Percentiles rank a stretch among this genome's conserved stretches.
These are phyloP conservation scores for Talaromyces sp. DNA, from an alignment of 2,329 filamentous ascomycete species.

Conservation along the genomic window DNA sequence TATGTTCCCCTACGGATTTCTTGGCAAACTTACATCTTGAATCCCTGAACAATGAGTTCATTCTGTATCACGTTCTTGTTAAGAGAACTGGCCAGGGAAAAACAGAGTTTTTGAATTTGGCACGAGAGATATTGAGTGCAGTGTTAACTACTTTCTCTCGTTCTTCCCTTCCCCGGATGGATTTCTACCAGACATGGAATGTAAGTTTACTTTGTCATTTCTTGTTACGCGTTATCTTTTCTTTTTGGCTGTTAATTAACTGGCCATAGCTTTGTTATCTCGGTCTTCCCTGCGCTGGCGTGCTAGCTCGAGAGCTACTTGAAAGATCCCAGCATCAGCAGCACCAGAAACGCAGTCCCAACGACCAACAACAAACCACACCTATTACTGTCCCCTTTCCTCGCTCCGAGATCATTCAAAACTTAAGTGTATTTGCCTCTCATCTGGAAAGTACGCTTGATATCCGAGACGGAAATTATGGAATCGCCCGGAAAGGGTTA, in stretches of 20 bases:
- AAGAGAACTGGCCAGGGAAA: constrained; percentile 11
- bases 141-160: neutral
- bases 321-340: constrained; percentile 13
- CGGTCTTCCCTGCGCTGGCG: constrained; percentile 20
- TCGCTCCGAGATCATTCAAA: constrained; percentile 18
- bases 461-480: constrained; percentile 12
- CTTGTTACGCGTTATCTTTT: neutral
- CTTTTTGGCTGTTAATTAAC: neutral
- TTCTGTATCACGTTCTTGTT: constrained; percentile 16
- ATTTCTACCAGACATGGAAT: constrained; percentile 3
- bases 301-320: constrained; percentile 18
- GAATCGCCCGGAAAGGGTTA: constrained; percentile 9
- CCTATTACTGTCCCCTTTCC: constrained; percentile 8
- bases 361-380: neutral
- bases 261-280: constrained; percentile 13
- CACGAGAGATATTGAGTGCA: constrained; percentile 7
- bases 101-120: constrained; percentile 5
- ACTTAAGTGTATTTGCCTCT: constrained; percentile 18
- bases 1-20: constrained; percentile 15
- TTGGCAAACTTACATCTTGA: constrained; percentile 18
- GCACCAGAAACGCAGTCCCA: neutral
- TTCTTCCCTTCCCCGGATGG: neutral
- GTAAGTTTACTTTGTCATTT: neutral
- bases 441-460: constrained; percentile 12
- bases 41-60: constrained; percentile 17